Evolutionary conservation across 345 rosid species (phyloP).

Genomic region (Lepidium aucheri): DNA sequence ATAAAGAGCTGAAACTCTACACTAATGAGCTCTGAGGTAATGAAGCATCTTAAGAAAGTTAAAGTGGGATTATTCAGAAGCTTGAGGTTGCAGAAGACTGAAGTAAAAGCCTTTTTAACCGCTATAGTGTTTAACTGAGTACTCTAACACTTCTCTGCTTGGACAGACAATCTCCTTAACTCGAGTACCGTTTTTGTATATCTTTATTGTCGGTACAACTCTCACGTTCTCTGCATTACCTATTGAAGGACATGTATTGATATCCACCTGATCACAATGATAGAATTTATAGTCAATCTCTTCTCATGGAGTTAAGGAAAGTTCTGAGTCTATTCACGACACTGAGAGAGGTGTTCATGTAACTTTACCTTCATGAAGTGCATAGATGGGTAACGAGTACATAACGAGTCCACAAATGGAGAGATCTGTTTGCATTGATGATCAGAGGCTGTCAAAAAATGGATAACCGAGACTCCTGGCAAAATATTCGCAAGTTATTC

Average conservation of each 20-base stretch:
- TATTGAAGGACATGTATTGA: slow-evolving; percentile 27
- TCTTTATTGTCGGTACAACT: slow-evolving; percentile 27
- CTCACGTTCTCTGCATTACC: slow-evolving; percentile 26
- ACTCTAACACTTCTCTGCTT: slow-evolving; percentile 28
- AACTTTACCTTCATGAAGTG: slow-evolving; percentile 74
- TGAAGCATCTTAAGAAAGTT: slow-evolving; percentile 2
- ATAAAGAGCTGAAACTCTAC: slow-evolving; percentile 18
- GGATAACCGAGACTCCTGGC: slow-evolving; percentile 47
- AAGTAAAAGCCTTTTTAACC: slow-evolving; percentile 27
- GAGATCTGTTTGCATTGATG: slow-evolving; percentile 85
- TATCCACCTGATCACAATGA: slow-evolving; percentile 23
- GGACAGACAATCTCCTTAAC: slow-evolving; percentile 32
- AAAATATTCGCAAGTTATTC: not conserved
- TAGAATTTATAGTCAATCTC: not conserved
- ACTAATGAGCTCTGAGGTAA: slow-evolving; percentile 11
- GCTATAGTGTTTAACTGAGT: slow-evolving; percentile 76
- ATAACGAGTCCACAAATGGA: slow-evolving; percentile 61
- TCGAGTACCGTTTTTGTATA: slow-evolving; percentile 25
- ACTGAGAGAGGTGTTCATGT: not conserved
- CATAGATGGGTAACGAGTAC: slow-evolving; percentile 78
- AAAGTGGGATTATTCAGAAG: slow-evolving; percentile 5
- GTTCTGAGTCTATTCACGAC: not conserved
- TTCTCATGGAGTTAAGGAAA: not conserved
- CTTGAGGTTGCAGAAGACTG: not conserved
- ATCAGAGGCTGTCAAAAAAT: slow-evolving; percentile 35